These are phyloP conservation scores for Fusarium napiforme DNA, from an alignment of 2,329 filamentous ascomycete species.

Conservation along the genomic window DNA sequence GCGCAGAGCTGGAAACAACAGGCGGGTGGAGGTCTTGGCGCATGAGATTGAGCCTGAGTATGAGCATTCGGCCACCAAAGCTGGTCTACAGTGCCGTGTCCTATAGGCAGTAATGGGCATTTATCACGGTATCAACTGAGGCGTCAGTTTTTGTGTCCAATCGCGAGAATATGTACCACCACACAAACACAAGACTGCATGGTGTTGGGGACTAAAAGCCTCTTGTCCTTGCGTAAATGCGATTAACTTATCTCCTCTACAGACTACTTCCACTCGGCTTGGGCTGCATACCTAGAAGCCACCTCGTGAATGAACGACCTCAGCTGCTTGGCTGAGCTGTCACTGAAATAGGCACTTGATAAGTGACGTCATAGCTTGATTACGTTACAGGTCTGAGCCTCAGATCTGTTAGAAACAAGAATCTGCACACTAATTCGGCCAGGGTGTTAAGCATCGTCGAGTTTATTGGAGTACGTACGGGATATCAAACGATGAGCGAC, in stretches of 20 bases:
- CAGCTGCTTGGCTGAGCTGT: neutral
- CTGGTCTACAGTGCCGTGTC: neutral
- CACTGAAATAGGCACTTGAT: neutral
- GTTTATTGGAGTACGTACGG: neutral
- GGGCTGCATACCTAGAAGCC: neutral
- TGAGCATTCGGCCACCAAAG: neutral
- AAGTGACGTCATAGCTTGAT: constrained; percentile 28
- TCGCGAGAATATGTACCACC: neutral
- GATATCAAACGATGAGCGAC: neutral
- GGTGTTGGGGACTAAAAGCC: neutral
- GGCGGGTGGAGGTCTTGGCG: constrained; percentile 53
- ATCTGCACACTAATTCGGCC: neutral
- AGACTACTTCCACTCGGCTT: neutral
- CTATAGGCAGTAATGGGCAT: constrained; percentile 1
- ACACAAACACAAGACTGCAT: neutral
- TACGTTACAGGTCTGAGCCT: constrained; percentile 6
- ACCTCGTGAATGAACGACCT: neutral
- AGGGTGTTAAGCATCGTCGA: neutral
- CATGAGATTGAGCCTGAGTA: constrained; percentile 14
- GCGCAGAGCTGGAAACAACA: constrained; percentile 91
- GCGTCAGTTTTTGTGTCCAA: neutral
- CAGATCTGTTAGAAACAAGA: constrained; percentile 7
- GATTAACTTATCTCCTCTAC: neutral
- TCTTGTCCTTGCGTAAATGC: neutral
- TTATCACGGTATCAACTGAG: neutral